These are phyloP conservation scores for Xylaria cubensis DNA, from an alignment of 495 filamentous ascomycete species.

Conservation along the genomic window DNA sequence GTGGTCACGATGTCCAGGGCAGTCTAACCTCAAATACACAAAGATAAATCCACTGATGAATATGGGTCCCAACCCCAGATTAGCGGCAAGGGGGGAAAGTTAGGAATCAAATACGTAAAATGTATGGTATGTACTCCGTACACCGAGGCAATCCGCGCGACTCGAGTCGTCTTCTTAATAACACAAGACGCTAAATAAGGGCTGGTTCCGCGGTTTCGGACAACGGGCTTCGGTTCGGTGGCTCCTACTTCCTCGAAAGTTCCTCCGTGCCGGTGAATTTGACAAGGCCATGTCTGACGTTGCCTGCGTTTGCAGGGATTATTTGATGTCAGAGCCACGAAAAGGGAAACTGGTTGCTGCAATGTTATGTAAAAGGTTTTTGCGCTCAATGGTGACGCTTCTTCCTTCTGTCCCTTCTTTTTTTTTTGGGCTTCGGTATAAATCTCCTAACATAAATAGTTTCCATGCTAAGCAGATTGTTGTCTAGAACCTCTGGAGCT, in stretches of 20 bases:
- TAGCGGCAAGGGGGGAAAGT: background rate
- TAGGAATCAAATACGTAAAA: slow-evolving; percentile 21
- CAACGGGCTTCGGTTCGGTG: slow-evolving; percentile 11
- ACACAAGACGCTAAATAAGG: slow-evolving; percentile 7
- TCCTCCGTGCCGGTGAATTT: background rate
- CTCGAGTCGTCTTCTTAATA: background rate
- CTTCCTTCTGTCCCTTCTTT: background rate
- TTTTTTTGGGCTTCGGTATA: background rate
- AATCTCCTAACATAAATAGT: background rate
- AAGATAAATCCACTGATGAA: background rate
- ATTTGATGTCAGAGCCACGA: background rate
- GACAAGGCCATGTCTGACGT: background rate
- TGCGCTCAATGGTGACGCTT: background rate
- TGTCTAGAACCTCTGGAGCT: background rate
- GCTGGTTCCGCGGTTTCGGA: slow-evolving; percentile 2
- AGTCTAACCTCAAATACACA: slow-evolving; percentile 1
- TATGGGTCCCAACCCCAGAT: slow-evolving; percentile 8
- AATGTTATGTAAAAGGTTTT: background rate
- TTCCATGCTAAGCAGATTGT: background rate
- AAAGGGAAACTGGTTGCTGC: slow-evolving; percentile 9
- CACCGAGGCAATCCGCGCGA: slow-evolving; percentile 18
- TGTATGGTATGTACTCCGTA: background rate
- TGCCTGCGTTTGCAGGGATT: slow-evolving; percentile 7
- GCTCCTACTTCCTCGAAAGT: background rate
- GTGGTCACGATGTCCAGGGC: slow-evolving; percentile 12